Evolutionary conservation across 179 eudicot species (phyloP), one percentile per base, ranked within the genome.

Genomic region (Beta corolliflora): DNA sequence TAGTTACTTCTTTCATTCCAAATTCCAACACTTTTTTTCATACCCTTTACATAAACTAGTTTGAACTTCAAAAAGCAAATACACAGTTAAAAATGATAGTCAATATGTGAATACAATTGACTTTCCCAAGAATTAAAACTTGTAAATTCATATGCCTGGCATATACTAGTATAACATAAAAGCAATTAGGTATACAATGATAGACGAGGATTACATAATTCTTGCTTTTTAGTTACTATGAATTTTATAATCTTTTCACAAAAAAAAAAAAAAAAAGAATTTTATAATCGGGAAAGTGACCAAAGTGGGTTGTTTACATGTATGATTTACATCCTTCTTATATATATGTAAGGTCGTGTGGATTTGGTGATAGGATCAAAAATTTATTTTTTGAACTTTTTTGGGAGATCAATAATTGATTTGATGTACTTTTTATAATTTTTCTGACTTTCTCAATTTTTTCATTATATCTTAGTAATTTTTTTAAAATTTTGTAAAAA

Each of bases 1-100:
- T 25, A 58, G 70, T 68, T 75, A 81, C 79, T 68, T 76, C 69
- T 75, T 75, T 81, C 79, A 66, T 75, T 81, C 83, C 79, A 61
- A 65, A 74, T 48, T 6, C 9, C 52, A 48, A 48, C 44, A 75
- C 67, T 44, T 66, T 53, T 70, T 31, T 68, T 69, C 65, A 16
- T 53, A 69, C 18, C 18, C 15, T 69, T 56, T 7, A 45, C 29
- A 41, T 41, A 69, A 55, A 23, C n/a, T 63, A 23, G 41, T n/a
- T 14, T 14, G 46, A 61, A 77, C 21, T 5, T 76, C 10, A n/a
- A 13, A 23, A 64, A 16, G 2, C 7, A 31, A 19, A 29, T 11
- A 41, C 2, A 55, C 29, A 64, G 59, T 31, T 36, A 36, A 36
- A 29, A 9, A n/a, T 31, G 50, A 0, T 9, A 19, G 14, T 53